phyloP scores from a whole-genome alignment of 2,329 filamentous ascomycete genomes.

The Phaeomoniella chlamydospora region DNA sequence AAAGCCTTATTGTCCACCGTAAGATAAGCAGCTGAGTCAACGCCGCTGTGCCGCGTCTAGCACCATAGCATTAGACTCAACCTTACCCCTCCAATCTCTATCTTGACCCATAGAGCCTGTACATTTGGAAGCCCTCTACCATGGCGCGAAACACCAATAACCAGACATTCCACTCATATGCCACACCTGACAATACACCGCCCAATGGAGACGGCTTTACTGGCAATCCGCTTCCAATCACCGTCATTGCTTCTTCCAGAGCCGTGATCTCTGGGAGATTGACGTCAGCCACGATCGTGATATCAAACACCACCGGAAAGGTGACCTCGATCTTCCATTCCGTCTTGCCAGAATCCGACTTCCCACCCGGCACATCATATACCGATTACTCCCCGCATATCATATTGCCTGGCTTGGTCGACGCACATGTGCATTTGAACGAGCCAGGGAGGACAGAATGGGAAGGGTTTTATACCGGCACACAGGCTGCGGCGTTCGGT shows the following conservation, averaged over 20 bases:
- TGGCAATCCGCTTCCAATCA: constrained; percentile 32
- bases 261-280: constrained; percentile 65
- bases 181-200: not conserved
- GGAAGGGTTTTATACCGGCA: constrained; percentile 96
- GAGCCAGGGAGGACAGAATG: constrained; percentile 95
- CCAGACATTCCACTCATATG: not conserved
- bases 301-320: constrained; percentile 69
- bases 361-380: constrained; percentile 60
- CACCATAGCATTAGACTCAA: too few species aligned
- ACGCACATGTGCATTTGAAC: constrained; percentile 95
- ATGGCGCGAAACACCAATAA: not conserved
- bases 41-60: too few species aligned
- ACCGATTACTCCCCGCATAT: constrained; percentile 73
- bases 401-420: constrained; percentile 79
- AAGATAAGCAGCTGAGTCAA: too few species aligned
- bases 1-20: too few species aligned
- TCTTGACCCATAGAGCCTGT: too few species aligned
- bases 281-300: constrained; percentile 67
- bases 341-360: constrained; percentile 60
- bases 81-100: too few species aligned
- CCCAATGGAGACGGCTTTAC: constrained; percentile 1
- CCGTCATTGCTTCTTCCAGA: constrained; percentile 70
- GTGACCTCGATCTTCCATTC: constrained; percentile 62
- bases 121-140: too few species aligned
- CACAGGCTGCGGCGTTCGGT: constrained; percentile 81